Evolutionary conservation across 2,329 filamentous ascomycete genomes (phyloP).

Genomic region (Botrytis porri): DNA sequence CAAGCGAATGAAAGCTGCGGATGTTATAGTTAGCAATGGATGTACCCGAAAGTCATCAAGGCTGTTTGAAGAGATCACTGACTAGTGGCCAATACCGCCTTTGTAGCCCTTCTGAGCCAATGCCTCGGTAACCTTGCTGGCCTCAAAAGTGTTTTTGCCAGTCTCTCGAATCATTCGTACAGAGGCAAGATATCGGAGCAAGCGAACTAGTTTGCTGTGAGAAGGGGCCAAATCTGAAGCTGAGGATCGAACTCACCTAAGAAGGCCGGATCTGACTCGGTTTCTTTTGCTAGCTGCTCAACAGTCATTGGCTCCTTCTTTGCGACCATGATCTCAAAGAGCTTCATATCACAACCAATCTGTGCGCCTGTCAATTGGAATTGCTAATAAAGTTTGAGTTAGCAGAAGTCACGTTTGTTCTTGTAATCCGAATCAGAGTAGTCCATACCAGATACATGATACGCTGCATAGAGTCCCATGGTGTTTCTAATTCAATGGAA

Average conservation of each 20-base stretch:
- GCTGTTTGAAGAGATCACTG: not conserved
- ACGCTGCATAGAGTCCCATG: constrained; percentile 19
- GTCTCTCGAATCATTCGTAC: constrained; percentile 14
- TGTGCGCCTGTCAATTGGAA: constrained; percentile 13
- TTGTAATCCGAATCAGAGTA: not conserved
- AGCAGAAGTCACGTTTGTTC: not conserved
- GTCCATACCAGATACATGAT: constrained; percentile 13
- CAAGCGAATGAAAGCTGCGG: constrained; percentile 5
- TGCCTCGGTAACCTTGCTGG: not conserved
- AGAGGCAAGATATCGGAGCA: constrained; percentile 17
- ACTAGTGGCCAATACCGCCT: constrained; percentile 10
- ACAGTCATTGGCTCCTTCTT: constrained; percentile 10
- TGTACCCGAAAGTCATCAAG: not conserved
- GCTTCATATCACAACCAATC: constrained; percentile 14
- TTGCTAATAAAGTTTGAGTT: not conserved
- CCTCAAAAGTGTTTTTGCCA: constrained; percentile 9
- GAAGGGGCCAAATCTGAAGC: not conserved
- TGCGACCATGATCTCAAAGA: not conserved
- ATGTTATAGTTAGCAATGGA: not conserved
- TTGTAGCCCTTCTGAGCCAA: not conserved
- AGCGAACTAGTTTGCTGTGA: not conserved
- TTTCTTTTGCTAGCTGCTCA: constrained; percentile 5
- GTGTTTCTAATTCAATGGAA: constrained; percentile 16
- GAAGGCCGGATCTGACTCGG: constrained; percentile 8
- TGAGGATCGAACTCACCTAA: not conserved